phyloP scores from a whole-genome alignment of 2,329 filamentous ascomycete species.

The Botryotinia convoluta region DNA sequence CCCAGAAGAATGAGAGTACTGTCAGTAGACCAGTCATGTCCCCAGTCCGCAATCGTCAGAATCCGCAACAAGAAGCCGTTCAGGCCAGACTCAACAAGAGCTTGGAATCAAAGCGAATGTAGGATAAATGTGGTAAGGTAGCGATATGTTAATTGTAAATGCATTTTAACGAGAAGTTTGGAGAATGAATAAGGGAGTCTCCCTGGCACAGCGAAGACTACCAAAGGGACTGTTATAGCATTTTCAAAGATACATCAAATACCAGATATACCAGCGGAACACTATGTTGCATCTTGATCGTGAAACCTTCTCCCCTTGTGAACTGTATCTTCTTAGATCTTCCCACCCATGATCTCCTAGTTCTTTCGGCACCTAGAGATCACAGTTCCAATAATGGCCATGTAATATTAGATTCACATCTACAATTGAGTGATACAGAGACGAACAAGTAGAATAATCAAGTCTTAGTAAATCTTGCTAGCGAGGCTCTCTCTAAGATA shows the following conservation, averaged over 20 bases:
- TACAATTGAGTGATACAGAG: not conserved
- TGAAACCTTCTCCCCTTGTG: not conserved
- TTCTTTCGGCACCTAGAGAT: not conserved
- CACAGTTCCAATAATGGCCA: not conserved
- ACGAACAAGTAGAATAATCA: not conserved
- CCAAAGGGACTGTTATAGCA: not conserved
- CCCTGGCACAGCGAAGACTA: not conserved
- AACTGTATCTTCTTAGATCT: not conserved
- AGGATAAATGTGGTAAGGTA: not conserved
- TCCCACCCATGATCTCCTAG: not conserved
- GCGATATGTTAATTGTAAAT: not conserved
- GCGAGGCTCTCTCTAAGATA: too few relatives aligned
- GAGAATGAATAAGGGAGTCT: not conserved
- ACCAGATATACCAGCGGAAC: not conserved
- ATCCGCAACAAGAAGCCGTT: conserved; percentile 15
- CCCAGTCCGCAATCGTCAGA: conserved; percentile 18
- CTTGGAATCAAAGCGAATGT: conserved; percentile 9
- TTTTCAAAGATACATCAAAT: not conserved
- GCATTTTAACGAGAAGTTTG: not conserved
- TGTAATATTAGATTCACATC: not conserved
- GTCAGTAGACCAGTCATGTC: conserved; percentile 21
- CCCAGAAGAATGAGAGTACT: not conserved
- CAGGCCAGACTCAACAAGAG: conserved; percentile 25
- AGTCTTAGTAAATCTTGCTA: too few relatives aligned
- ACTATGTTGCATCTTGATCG: not conserved